Evolutionary conservation across 139 green algal species (phyloP).

Genomic region (Chlorella vulgaris): DNA sequence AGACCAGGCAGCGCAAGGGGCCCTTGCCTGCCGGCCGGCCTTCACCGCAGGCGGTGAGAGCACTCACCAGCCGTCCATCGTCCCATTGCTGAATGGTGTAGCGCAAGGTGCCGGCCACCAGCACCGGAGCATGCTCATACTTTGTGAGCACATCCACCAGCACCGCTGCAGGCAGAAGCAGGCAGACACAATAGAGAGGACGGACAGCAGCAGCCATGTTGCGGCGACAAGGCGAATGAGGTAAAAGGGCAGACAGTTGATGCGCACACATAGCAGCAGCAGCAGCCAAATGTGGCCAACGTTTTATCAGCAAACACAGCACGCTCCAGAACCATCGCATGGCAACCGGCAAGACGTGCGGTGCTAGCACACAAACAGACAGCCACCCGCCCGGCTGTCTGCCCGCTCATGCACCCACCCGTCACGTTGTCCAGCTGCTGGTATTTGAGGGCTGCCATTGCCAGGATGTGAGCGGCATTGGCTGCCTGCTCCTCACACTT

Average conservation of each 20-base stretch:
- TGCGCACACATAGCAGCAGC: too few relatives aligned
- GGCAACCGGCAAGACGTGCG: too few relatives aligned
- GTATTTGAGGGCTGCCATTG: slow-evolving; percentile 61
- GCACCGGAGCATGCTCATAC: slow-evolving; percentile 72
- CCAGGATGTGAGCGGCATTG: slow-evolving; percentile 48
- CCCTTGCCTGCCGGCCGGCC: too few relatives aligned
- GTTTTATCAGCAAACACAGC: too few relatives aligned
- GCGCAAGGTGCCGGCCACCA: slow-evolving; percentile 63
- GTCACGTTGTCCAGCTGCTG: slow-evolving; percentile 64
- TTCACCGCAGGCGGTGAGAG: too few relatives aligned
- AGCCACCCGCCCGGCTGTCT: background rate
- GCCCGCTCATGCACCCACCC: background rate
- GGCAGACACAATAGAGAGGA: too few relatives aligned
- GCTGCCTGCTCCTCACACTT: slow-evolving; percentile 36
- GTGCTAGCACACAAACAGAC: too few relatives aligned
- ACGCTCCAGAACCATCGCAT: too few relatives aligned
- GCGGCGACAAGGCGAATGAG: background rate
- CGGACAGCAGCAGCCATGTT: too few relatives aligned
- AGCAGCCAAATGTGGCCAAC: too few relatives aligned
- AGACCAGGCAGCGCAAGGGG: too few relatives aligned
- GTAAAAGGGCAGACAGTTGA: background rate
- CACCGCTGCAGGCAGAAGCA: background rate
- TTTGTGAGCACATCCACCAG: slow-evolving; percentile 74
- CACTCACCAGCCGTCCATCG: slow-evolving; percentile 57
- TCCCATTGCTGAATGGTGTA: slow-evolving; percentile 53